Percentiles rank a stretch among this genome's conserved stretches.
phyloP scores from a whole-genome alignment of 306 rosid species.

The Begonia masoniana region DNA sequence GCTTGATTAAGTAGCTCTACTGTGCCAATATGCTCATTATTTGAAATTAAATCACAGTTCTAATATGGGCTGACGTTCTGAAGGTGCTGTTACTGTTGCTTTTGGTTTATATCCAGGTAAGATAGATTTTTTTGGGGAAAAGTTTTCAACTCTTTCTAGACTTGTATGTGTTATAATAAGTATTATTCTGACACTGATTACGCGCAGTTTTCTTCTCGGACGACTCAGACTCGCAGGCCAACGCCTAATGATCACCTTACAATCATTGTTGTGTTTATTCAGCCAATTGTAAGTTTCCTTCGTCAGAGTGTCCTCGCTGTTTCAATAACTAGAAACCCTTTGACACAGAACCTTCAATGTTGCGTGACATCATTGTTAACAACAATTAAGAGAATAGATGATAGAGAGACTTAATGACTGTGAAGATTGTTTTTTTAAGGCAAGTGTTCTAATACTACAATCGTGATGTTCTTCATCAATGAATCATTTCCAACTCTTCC shows the following conservation, averaged over 20 bases:
- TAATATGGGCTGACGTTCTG: constrained; percentile 94
- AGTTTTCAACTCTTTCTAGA: background rate
- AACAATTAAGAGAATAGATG: no score
- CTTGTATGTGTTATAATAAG: background rate
- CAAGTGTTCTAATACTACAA: no score
- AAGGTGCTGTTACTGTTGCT: constrained; percentile 85
- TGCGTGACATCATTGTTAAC: no score
- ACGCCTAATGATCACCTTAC: constrained; percentile 57
- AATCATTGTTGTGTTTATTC: constrained; percentile 54
- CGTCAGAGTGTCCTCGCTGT: background rate
- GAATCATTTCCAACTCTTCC: no score
- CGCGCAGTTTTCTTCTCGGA: constrained; percentile 46
- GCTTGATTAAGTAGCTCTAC: constrained; percentile 9
- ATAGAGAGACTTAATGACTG: no score
- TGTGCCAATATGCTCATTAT: constrained; percentile 12
- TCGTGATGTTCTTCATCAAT: no score
- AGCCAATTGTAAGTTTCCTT: constrained; percentile 39
- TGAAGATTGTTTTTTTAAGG: no score
- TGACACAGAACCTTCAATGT: no score
- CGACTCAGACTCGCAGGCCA: constrained; percentile 6
- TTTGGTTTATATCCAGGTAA: constrained; percentile 60
- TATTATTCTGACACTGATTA: background rate
- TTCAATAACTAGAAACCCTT: no score
- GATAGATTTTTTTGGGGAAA: constrained; percentile 5
- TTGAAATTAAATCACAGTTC: constrained; percentile 34